These are phyloP conservation scores for Coccomyxa sp. DNA, from an alignment of 139 green algal genomes.

Conservation along the genomic window DNA sequence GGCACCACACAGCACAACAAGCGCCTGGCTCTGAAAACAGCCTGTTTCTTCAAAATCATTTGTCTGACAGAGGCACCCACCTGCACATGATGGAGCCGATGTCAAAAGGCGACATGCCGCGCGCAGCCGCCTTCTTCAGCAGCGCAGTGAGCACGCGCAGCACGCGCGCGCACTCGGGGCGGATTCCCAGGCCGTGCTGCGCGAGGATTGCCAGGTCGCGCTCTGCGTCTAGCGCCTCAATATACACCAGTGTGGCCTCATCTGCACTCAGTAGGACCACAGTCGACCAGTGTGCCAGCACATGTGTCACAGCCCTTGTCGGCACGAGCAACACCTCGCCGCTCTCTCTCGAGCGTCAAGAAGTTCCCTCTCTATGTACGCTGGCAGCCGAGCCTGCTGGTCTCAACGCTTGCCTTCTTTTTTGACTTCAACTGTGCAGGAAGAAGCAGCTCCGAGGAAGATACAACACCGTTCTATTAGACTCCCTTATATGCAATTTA, in stretches of 20 bases:
- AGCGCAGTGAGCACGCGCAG: slow-evolving; percentile 34
- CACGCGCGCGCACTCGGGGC: slow-evolving; percentile 51
- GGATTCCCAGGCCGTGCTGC: slow-evolving; percentile 36
- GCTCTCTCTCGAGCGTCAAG: not conserved
- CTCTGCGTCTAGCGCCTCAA: slow-evolving; percentile 41
- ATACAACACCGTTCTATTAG: no score
- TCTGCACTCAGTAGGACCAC: not conserved
- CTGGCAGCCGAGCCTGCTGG: not conserved
- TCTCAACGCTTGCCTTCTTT: no score
- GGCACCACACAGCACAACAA: no score
- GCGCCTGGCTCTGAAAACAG: no score
- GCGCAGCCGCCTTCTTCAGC: slow-evolving; percentile 39
- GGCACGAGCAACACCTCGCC: not conserved
- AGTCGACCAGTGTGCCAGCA: not conserved
- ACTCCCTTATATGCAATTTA: no score
- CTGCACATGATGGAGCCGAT: slow-evolving; percentile 52
- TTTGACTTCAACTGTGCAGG: no score
- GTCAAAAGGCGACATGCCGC: slow-evolving; percentile 36
- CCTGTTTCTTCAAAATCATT: no score
- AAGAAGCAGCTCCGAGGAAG: no score
- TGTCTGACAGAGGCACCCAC: not conserved
- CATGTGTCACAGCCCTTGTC: not conserved
- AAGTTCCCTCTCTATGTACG: not conserved
- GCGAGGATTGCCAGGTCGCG: slow-evolving; percentile 39
- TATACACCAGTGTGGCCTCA: slow-evolving; percentile 45